Evolutionary conservation across 345 rosid species (phyloP), one percentile per base, ranked within the genome.

Genomic region (Eucalyptus melliodora): DNA sequence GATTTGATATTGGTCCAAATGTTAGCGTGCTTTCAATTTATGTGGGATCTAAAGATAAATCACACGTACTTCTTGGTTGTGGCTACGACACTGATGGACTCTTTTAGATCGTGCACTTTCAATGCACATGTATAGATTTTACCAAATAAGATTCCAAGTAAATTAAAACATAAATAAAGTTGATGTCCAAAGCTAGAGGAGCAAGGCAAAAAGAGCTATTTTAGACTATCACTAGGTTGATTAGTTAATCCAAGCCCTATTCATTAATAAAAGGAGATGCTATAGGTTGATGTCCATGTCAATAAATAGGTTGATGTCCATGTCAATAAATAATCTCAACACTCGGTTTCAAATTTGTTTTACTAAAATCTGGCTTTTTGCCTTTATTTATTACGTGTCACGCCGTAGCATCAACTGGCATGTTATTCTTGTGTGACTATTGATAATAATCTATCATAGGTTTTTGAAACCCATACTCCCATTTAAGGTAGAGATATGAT

Each of bases 321-420:
- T n/a, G n/a, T n/a, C n/a, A n/a, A n/a, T n/a, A n/a, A n/a, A 59
- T 24, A 59, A 59, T 59, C 65, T 26, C 30, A 59, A 11, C n/a
- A 59, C 65, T 59, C 7, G 0, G n/a, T 59, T 59, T 26, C 4
- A 2, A 11, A 26, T 59, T 59, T 59, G 14, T 59, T 59, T 59
- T 59, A 81, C 47, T 87, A 88, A 91, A 86, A 65, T 67, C 85
- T 72, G 34, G 90, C 83, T 56, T 80, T 55, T 88, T 1, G 0
- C 4, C 31, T 42, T 45, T 17, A 19, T 40, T 13, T 27, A 59
- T 59, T 24, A 24, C 26, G 6, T 24, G 2, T 24, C 7, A 59
- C 0, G 2, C 7, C 7, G 7, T 59, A 59, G 6, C n/a, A 11
- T 59, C 30, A 11, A 26, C 1, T 26, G 6, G 0, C 14, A 26